Conservation (phyloP, 352 stramenopile species). For the Phytophthora pinifolia region DNA sequence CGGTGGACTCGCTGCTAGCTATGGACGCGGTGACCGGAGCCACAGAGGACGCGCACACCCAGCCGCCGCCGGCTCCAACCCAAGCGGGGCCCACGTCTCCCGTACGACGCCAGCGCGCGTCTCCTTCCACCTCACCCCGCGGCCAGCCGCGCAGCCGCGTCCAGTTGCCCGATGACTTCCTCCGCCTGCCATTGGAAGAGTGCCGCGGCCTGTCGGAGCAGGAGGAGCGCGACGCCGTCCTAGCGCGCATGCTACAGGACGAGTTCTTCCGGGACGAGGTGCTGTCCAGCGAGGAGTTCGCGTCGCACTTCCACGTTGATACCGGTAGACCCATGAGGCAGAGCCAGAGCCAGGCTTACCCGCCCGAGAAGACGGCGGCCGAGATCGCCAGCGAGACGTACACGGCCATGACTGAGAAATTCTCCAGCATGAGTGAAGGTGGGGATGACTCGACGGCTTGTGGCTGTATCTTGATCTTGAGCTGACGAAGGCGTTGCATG, state of each 20-base stretch:
- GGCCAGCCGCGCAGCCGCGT: slow-evolving; percentile 26
- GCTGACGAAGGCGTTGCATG: slow-evolving; percentile 6
- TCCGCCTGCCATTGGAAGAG: slow-evolving; percentile 49
- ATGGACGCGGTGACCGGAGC: slow-evolving; percentile 53
- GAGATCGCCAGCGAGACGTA: slow-evolving; percentile 81
- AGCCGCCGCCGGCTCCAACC: slow-evolving; percentile 17
- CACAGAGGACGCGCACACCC: neutral
- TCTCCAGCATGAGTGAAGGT: slow-evolving; percentile 82
- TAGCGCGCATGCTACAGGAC: slow-evolving; percentile 84
- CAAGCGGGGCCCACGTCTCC: slow-evolving; percentile 12
- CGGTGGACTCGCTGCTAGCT: slow-evolving; percentile 66
- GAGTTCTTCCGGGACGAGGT: slow-evolving; percentile 83
- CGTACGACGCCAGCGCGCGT: slow-evolving; percentile 10
- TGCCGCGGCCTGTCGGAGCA: slow-evolving; percentile 49
- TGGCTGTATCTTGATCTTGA: neutral
- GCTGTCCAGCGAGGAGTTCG: slow-evolving; percentile 69
- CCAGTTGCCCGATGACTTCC: slow-evolving; percentile 68
- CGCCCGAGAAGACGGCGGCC: slow-evolving; percentile 60
- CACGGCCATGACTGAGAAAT: slow-evolving; percentile 61
- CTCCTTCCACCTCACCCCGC: slow-evolving; percentile 17
- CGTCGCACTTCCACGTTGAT: slow-evolving; percentile 58
- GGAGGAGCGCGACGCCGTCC: slow-evolving; percentile 64
- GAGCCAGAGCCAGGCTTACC: slow-evolving; percentile 22
- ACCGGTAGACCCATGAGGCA: slow-evolving; percentile 11
- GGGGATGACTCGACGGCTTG: neutral